These are phyloP conservation scores for Podila epigama DNA, from an alignment of 192 early-diverging fungal genomes.

Conservation along the genomic window DNA sequence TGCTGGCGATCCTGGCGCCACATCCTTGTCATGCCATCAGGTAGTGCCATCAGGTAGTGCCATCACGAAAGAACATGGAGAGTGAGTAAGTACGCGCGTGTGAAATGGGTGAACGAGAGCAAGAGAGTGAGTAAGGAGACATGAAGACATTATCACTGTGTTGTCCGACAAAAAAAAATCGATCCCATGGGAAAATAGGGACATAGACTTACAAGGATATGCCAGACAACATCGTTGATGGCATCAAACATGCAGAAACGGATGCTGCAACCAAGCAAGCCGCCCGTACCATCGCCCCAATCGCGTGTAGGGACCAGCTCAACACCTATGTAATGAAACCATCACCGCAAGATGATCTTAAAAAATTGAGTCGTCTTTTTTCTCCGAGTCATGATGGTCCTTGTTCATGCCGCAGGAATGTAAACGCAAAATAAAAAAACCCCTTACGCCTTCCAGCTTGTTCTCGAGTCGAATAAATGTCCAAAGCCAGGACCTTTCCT, in stretches of 20 bases:
- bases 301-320: conserved; percentile 42
- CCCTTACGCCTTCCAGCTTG: conserved; percentile 56
- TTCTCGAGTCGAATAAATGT: conserved; percentile 67
- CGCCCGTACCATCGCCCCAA: conserved; percentile 53
- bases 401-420: neutral
- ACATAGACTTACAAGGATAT: conserved; percentile 47
- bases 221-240: conserved; percentile 59
- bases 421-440: neutral
- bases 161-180: neutral
- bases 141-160: neutral
- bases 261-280: conserved; percentile 65
- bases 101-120: too few species aligned
- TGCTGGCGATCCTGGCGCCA: conserved; percentile 73
- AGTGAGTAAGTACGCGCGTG: too few species aligned
- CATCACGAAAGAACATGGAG: too few species aligned
- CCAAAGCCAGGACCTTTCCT: conserved; percentile 55
- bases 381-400: neutral
- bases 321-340: conserved; percentile 37
- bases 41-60: too few species aligned
- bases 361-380: neutral
- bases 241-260: conserved; percentile 74
- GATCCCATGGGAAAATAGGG: neutral
- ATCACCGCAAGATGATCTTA: neutral
- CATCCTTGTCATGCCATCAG: conserved; percentile 60
- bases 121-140: neutral